phyloP scores from a whole-genome alignment of 345 rosid species.

The Arabidopsis thaliana region DNA sequence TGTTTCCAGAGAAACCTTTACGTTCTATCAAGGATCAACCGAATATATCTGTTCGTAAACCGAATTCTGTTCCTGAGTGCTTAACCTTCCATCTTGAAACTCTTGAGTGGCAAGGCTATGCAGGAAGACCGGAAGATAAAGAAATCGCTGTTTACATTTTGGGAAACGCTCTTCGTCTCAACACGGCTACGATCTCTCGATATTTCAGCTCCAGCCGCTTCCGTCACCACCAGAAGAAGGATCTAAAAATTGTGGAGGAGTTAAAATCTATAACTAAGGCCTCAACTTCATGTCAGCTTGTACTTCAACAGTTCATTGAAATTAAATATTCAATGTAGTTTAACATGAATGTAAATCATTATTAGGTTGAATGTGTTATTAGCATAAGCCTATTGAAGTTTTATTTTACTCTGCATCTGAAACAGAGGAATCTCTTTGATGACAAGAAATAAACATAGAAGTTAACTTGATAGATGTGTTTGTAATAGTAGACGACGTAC shows the following conservation, averaged over 20 bases:
- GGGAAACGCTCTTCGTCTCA: neutral
- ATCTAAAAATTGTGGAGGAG: slow-evolving; percentile 1
- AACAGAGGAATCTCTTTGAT: neutral
- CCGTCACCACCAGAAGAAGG: neutral
- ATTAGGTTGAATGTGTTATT: neutral
- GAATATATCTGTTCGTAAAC: neutral
- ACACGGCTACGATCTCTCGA: neutral
- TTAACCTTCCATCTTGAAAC: slow-evolving; percentile 8
- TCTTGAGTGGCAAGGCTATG: neutral
- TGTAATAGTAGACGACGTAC: neutral
- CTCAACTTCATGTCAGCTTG: slow-evolving; percentile 25
- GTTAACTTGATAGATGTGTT: neutral
- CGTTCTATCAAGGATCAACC: neutral
- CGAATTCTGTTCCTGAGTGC: neutral
- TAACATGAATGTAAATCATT: neutral
- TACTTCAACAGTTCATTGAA: neutral
- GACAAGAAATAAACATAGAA: neutral
- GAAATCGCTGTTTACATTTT: neutral
- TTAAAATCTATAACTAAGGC: slow-evolving; percentile 6
- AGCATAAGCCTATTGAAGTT: no score
- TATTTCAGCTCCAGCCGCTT: neutral
- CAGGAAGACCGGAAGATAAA: neutral
- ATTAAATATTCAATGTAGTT: neutral
- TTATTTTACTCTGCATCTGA: neutral
- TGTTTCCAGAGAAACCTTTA: neutral